phyloP scores from a whole-genome alignment of 75 land plant genomes.

The Larix kaempferi region DNA sequence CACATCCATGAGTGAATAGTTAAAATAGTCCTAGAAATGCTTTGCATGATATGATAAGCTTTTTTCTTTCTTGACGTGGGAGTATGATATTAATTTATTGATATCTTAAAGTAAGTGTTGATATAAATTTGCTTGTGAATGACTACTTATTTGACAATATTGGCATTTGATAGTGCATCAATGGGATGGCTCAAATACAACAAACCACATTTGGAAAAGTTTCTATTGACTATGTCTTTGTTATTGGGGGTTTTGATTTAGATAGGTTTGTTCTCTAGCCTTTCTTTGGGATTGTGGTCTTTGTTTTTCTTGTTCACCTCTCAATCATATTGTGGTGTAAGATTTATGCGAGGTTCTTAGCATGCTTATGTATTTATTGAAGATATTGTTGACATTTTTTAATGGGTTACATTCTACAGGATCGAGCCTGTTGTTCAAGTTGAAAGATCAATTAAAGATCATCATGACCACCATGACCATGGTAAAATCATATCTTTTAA shows the following conservation, averaged over 20 bases:
- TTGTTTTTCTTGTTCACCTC: background rate
- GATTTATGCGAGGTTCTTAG: background rate
- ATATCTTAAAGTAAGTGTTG: background rate
- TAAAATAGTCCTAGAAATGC: background rate
- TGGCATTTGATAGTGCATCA: constrained; percentile 53
- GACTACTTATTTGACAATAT: background rate
- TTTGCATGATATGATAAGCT: background rate
- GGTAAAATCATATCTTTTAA: constrained; percentile 16
- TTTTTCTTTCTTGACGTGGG: background rate
- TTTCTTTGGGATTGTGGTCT: background rate
- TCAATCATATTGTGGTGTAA: background rate
- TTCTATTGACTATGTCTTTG: constrained; percentile 91
- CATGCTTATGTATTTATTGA: background rate
- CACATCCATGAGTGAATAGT: background rate
- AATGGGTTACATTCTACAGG: constrained; percentile 27
- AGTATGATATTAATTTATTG: background rate
- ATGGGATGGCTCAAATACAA: constrained; percentile 78
- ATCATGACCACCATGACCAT: constrained; percentile 58
- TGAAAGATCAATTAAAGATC: constrained; percentile 29
- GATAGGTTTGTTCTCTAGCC: constrained; percentile 53
- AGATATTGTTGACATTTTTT: background rate
- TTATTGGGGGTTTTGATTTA: constrained; percentile 92
- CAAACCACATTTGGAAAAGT: constrained; percentile 70
- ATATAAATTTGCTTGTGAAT: background rate
- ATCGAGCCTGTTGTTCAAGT: constrained; percentile 54